phyloP scores from a whole-genome alignment of 2,329 filamentous ascomycete species.

The Aspergillus sp. region DNA sequence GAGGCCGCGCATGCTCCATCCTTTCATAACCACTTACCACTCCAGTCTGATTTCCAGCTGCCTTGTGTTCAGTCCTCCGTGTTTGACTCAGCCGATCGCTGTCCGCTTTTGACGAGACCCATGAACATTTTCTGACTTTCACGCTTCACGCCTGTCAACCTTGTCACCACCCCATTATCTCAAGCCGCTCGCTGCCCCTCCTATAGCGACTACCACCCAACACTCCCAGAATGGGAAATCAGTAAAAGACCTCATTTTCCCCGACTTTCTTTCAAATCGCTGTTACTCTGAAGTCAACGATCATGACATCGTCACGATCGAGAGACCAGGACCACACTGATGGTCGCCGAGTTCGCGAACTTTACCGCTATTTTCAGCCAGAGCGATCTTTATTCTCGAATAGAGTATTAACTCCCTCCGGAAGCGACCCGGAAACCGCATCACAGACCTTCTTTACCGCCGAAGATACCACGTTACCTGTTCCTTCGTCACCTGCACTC shows the following conservation, averaged over 20 bases:
- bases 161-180: not conserved
- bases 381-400: slow-evolving; percentile 16
- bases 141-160: not conserved
- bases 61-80: not conserved
- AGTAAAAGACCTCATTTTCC: not conserved
- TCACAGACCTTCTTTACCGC: slow-evolving; percentile 1
- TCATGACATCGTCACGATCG: slow-evolving; percentile 12
- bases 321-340: slow-evolving; percentile 29
- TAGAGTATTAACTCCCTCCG: slow-evolving; percentile 8
- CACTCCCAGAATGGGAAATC: not conserved
- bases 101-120: not conserved
- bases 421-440: slow-evolving; percentile 11
- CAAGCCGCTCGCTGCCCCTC: not conserved
- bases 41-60: not conserved
- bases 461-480: slow-evolving; percentile 20
- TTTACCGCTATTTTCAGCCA: slow-evolving; percentile 48
- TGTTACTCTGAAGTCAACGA: not conserved
- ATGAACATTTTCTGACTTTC: not conserved
- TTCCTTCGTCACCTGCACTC: slow-evolving; percentile 20
- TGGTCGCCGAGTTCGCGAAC: slow-evolving; percentile 42
- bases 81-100: not conserved
- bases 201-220: not conserved
- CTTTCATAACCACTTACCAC: not conserved
- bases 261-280: not conserved
- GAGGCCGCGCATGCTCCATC: slow-evolving; percentile 1